Evolutionary conservation across 495 filamentous ascomycete species (phyloP).

Genomic region (Niebla homalea): DNA sequence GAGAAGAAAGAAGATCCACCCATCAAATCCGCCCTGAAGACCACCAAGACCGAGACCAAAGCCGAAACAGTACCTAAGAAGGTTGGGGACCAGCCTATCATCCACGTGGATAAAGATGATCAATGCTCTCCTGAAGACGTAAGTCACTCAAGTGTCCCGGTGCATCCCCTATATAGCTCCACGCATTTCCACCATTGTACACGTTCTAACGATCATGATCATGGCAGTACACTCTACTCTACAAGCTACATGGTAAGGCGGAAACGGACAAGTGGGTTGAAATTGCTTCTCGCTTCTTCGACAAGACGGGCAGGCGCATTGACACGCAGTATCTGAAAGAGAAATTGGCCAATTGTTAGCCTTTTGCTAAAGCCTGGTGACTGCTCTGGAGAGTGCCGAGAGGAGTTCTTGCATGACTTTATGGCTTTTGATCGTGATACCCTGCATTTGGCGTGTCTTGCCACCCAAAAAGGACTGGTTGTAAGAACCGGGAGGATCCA

Average conservation of each 20-base stretch:
- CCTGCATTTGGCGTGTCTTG: no score
- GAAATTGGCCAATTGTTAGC: conserved; percentile 10
- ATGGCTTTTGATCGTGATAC: no score
- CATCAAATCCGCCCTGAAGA: not conserved
- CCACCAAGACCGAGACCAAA: not conserved
- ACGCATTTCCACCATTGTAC: not conserved
- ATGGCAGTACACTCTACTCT: conserved; percentile 9
- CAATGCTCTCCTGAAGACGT: conserved; percentile 11
- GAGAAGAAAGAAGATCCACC: not conserved
- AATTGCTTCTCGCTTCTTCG: conserved; percentile 15
- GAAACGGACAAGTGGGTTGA: conserved; percentile 13
- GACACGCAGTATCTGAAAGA: conserved; percentile 5
- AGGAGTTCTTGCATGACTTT: no score
- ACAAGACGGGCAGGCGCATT: conserved; percentile 15
- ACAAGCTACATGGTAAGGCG: not conserved
- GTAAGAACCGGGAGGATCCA: no score
- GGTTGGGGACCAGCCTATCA: conserved; percentile 5
- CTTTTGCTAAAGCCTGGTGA: no score
- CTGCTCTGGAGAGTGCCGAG: no score
- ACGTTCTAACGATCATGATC: not conserved
- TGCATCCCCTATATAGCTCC: not conserved
- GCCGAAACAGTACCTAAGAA: not conserved
- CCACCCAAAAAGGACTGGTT: no score
- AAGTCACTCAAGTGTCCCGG: conserved; percentile 1
- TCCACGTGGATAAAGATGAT: conserved; percentile 10